Evolutionary conservation across 805 yeast genomes (phyloP).

Genomic region (Cyberlindnera veronae): DNA sequence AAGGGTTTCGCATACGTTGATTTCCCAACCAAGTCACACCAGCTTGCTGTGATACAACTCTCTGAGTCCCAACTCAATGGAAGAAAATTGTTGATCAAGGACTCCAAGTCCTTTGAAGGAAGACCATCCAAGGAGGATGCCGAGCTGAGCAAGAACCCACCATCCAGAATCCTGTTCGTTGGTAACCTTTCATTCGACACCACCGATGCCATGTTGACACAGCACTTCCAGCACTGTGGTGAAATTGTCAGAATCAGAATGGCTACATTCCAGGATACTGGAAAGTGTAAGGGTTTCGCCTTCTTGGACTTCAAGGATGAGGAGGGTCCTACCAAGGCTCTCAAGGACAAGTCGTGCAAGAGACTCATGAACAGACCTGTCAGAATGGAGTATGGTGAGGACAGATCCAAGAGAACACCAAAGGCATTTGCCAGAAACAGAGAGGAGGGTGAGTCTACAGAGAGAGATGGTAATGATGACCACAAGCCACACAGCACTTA

Average conservation of each 20-base stretch:
- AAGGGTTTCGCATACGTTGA: slow-evolving; percentile 92
- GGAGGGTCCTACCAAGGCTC: slow-evolving; percentile 78
- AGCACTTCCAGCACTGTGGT: slow-evolving; percentile 89
- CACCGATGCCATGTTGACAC: slow-evolving; percentile 69
- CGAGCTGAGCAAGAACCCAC: slow-evolving; percentile 69
- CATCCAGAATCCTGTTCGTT: slow-evolving; percentile 83
- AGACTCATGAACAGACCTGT: slow-evolving; percentile 69
- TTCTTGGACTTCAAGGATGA: slow-evolving; percentile 83
- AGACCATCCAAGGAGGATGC: slow-evolving; percentile 64
- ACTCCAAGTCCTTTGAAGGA: slow-evolving; percentile 79
- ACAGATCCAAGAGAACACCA: slow-evolving; percentile 67
- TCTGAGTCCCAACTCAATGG: slow-evolving; percentile 77
- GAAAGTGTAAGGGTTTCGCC: slow-evolving; percentile 96
- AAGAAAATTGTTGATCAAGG: slow-evolving; percentile 80
- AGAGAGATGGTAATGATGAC: too few species aligned
- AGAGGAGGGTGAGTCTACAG: slow-evolving; percentile 5
- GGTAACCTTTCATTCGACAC: slow-evolving; percentile 94
- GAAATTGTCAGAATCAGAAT: slow-evolving; percentile 79
- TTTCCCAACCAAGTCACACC: slow-evolving; percentile 57
- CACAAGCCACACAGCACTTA: slow-evolving; percentile 19
- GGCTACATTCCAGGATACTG: slow-evolving; percentile 97
- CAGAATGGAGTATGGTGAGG: slow-evolving; percentile 93
- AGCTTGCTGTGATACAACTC: slow-evolving; percentile 57
- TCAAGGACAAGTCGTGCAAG: slow-evolving; percentile 65
- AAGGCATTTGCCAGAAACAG: slow-evolving; percentile 11